phyloP scores from a whole-genome alignment of 495 filamentous ascomycete species.

The Tuber brumale region DNA sequence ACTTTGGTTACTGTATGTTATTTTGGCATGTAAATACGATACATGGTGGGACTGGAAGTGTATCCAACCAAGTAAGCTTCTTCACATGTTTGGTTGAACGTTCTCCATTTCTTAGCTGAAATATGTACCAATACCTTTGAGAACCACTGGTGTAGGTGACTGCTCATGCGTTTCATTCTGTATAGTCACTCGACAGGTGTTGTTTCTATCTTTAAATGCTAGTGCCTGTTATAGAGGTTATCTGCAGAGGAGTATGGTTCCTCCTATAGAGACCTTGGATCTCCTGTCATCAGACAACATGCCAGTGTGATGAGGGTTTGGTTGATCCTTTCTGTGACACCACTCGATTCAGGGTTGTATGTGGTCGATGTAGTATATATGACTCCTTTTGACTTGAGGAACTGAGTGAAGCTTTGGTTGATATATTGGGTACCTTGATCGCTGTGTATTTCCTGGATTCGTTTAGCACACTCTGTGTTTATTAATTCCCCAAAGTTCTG shows the following conservation, averaged over 20 bases:
- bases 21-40: background rate
- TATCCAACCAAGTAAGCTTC: background rate
- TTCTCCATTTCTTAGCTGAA: background rate
- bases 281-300: background rate
- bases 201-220: background rate
- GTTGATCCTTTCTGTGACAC: background rate
- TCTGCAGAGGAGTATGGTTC: background rate
- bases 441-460: too few relatives aligned
- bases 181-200: too few relatives aligned
- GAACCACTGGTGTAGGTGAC: background rate
- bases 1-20: background rate
- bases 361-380: background rate
- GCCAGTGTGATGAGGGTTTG: background rate
- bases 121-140: background rate
- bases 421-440: background rate
- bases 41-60: background rate
- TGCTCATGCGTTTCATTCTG: too few relatives aligned
- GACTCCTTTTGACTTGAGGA: too few relatives aligned
- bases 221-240: background rate
- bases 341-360: background rate
- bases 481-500: too few relatives aligned
- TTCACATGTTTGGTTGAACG: background rate
- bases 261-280: background rate
- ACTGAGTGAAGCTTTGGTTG: too few relatives aligned
- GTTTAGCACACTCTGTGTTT: too few relatives aligned